A percentile compares a stretch with the other conserved stretches of the same genome.
Conservation (phyloP, 108 stramenopile genomes). For the Conticribra guillardii region DNA sequence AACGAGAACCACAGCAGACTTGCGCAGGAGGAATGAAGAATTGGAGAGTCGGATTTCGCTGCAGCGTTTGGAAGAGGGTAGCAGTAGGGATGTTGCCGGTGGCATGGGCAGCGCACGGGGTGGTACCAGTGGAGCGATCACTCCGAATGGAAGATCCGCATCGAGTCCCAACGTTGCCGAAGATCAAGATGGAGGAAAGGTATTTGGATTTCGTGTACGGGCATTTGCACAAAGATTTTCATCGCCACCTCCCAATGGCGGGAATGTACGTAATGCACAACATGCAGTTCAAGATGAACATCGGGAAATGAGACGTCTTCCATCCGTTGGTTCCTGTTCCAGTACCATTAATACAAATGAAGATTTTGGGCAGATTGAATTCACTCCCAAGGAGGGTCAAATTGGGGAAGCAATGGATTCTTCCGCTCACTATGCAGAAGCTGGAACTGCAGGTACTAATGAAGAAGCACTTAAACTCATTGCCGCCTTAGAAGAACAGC, state of each 20-base stretch:
- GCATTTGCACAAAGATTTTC: constrained; percentile 39
- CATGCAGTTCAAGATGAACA: not conserved
- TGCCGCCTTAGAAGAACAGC: constrained; percentile 41
- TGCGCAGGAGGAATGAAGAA: constrained; percentile 43
- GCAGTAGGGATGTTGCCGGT: too few species aligned
- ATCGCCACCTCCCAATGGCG: constrained; percentile 20
- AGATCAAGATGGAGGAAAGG: constrained; percentile 1
- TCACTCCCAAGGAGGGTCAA: too few species aligned
- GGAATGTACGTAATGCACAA: not conserved
- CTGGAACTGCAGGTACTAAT: not conserved
- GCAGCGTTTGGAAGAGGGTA: constrained; percentile 21
- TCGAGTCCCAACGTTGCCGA: constrained; percentile 21
- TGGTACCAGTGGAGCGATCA: too few species aligned
- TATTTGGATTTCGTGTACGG: constrained; percentile 31
- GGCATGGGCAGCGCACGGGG: too few species aligned
- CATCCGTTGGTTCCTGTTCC: not conserved
- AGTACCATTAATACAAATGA: constrained; percentile 22
- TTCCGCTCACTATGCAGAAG: not conserved
- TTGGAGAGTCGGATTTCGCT: constrained; percentile 30
- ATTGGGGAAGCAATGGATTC: not conserved
- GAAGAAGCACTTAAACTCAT: constrained; percentile 26
- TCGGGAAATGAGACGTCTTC: not conserved
- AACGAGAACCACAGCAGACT: constrained; percentile 24
- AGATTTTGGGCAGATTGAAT: constrained; percentile 11
- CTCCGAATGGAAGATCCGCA: constrained; percentile 6